Evolutionary conservation across 495 filamentous ascomycete species (phyloP), one percentile per base, ranked within the genome.

Genomic region (Physcia stellaris): DNA sequence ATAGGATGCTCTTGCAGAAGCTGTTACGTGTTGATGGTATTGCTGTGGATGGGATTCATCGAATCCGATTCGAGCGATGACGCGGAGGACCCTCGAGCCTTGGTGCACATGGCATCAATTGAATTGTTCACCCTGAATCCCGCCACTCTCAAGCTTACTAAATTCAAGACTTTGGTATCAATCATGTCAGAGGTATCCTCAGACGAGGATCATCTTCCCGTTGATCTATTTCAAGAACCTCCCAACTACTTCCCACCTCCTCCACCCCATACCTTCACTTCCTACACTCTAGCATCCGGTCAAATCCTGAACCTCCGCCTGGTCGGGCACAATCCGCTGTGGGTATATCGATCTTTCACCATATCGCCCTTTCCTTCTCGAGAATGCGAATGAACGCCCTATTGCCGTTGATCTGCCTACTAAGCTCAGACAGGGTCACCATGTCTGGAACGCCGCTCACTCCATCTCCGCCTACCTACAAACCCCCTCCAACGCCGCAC

Each of bases 271-370:
- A 85, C 81, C 9, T 72, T 67, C 39, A 73, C 77, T 39, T 65
- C 71, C 27, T 75, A 93, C 64, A 70, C 64, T 17, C 71, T 86
- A 54, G 62, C 73, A 28, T 76, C 69, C 6, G 80, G 80, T 23
- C 59, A 73, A 41, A 65, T 61, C 3, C 66, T 94, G 39, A 71
- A 63, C 41, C 70, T 96, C 42, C 75, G 79, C 49, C 74, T 96
- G 4, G 85, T 96, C 26, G 88, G 88, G 34, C 78, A 84, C 58
- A 87, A 80, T 66, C 84, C 88, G 7, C 68, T 93, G 17, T 94
- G 92, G 72, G 77, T 81, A 76, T 50, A 63, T 40, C 24, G 30
- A 45, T 24, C 17, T 20, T 22, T 5, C 18, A 30, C 21, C 40
- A 37, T 41, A 24, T 17, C 40, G 17, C 3, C 19, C 23, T 36